phyloP scores from a whole-genome alignment of 1,284 basidiomycete genomes.

The Cutaneotrichosporon mucoides region DNA sequence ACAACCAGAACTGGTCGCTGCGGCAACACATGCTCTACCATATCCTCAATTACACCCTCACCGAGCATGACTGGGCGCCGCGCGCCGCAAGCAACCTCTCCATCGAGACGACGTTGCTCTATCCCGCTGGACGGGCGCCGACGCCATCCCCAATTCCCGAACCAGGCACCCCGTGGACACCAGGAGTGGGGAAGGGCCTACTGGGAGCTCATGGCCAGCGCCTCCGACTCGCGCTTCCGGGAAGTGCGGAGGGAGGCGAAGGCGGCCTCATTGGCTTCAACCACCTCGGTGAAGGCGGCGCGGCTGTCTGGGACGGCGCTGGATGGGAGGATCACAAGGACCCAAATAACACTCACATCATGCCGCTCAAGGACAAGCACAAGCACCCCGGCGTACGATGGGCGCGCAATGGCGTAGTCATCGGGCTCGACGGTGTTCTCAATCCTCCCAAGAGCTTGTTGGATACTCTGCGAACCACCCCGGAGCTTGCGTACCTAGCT shows the following conservation, averaged over 20 bases:
- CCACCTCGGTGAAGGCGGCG: conserved; percentile 64
- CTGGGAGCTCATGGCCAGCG: conserved; percentile 79
- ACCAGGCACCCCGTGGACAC: conserved; percentile 76
- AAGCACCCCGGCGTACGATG: conserved; percentile 43
- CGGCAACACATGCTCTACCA: conserved; percentile 94
- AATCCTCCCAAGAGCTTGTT: conserved; percentile 65
- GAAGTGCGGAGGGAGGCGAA: conserved; percentile 50
- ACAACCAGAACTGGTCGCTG: conserved; percentile 69
- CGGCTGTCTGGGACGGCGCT: conserved; percentile 38
- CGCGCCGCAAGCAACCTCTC: conserved; percentile 30
- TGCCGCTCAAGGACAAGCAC: conserved; percentile 13
- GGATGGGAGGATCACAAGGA: conserved; percentile 27
- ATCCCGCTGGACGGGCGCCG: conserved; percentile 57
- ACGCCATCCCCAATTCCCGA: conserved; percentile 59
- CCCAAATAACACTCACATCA: conserved; percentile 1
- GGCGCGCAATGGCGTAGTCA: conserved; percentile 70
- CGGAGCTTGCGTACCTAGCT: conserved; percentile 65
- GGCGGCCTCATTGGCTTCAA: conserved; percentile 64
- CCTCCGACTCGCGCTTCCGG: conserved; percentile 58
- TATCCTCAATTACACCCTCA: conserved; percentile 77
- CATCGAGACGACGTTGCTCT: conserved; percentile 62
- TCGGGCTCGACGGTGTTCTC: conserved; percentile 72
- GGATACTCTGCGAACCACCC: conserved; percentile 61
- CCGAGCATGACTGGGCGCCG: conserved; percentile 25
- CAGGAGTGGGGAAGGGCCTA: conserved; percentile 64